These are phyloP conservation scores for Chaetomiaceae sp. DNA, from an alignment of 2,329 filamentous ascomycete genomes.

Conservation along the genomic window DNA sequence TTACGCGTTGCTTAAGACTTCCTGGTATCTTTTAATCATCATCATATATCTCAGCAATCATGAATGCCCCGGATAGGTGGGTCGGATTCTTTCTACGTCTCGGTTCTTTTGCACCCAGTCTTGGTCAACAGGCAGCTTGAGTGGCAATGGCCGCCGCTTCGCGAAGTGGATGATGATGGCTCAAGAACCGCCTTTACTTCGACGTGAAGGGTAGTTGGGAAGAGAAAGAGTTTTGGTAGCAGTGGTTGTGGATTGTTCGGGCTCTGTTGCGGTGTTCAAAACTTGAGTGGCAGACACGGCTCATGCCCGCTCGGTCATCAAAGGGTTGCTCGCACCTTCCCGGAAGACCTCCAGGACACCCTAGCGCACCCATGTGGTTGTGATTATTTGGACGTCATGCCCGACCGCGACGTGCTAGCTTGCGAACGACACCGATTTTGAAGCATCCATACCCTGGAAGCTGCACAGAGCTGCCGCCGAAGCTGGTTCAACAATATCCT, in stretches of 20 bases:
- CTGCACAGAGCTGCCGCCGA: too few species aligned
- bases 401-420: background rate
- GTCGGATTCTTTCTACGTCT: conserved; percentile 7
- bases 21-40: background rate
- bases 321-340: background rate
- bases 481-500: too few species aligned
- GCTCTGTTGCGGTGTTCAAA: background rate
- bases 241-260: background rate
- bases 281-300: background rate
- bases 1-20: background rate
- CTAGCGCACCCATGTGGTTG: background rate
- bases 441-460: too few species aligned
- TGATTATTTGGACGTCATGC: too few species aligned
- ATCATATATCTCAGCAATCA: conserved; percentile 2
- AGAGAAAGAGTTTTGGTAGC: background rate
- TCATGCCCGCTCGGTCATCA: background rate
- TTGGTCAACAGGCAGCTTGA: background rate
- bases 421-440: too few species aligned
- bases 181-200: too few species aligned
- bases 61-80: conserved; percentile 26
- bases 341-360: background rate
- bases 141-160: too few species aligned
- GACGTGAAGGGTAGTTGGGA: background rate
- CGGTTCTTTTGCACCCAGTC: background rate
- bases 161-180: too few species aligned